Evolutionary conservation across 1,284 basidiomycete genomes (phyloP).

Genomic region (Ganoderma sinense): DNA sequence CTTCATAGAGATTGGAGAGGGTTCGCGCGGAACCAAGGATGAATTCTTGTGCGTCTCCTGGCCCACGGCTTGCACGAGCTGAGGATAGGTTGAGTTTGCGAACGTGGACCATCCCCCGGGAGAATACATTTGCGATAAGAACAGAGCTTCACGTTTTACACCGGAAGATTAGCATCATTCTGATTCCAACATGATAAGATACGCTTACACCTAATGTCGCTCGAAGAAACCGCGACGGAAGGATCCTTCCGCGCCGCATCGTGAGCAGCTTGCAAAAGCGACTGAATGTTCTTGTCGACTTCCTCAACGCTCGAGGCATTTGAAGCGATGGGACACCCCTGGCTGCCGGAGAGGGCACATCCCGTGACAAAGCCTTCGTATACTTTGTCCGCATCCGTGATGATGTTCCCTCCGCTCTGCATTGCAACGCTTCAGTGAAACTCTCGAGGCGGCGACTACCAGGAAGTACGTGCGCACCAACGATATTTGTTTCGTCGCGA

Average conservation of each 20-base stretch:
- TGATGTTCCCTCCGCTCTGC: slow-evolving; percentile 1
- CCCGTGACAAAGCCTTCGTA: slow-evolving; percentile 26
- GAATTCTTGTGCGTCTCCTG: neutral
- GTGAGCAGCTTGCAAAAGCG: slow-evolving; percentile 16
- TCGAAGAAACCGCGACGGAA: slow-evolving; percentile 18
- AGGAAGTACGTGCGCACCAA: slow-evolving; percentile 3
- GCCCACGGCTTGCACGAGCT: slow-evolving; percentile 5
- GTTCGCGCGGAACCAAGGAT: neutral
- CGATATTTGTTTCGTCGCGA: slow-evolving; percentile 13
- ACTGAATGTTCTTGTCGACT: slow-evolving; percentile 17
- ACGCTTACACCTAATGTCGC: slow-evolving; percentile 15
- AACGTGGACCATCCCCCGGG: neutral
- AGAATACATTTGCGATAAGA: neutral
- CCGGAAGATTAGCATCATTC: neutral
- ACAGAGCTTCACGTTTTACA: neutral
- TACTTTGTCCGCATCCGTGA: slow-evolving; percentile 4
- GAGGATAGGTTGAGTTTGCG: slow-evolving; percentile 16
- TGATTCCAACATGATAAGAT: neutral
- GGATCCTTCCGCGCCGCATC: slow-evolving; percentile 13
- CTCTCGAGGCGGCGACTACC: too few species aligned
- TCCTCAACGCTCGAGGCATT: slow-evolving; percentile 3
- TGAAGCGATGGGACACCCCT: slow-evolving; percentile 19
- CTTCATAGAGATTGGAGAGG: neutral
- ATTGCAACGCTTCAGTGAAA: neutral
- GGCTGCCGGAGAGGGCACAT: slow-evolving; percentile 26